phyloP scores from a whole-genome alignment of 139 green algal species.

The Eudorina sp. region DNA sequence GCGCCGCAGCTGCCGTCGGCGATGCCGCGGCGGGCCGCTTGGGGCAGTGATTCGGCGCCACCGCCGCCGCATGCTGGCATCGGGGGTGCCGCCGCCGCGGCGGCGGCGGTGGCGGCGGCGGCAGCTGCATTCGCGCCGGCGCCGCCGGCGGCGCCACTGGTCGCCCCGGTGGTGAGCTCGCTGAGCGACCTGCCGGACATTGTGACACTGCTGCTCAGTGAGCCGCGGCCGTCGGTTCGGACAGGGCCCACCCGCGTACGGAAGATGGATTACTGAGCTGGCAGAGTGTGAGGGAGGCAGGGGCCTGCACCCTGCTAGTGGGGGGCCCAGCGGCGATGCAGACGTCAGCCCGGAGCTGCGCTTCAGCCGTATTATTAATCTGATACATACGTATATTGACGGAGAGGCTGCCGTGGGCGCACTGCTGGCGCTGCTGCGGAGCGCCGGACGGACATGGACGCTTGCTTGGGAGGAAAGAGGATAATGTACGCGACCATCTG shows the following conservation, averaged over 20 bases:
- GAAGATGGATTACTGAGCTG: conserved; percentile 26
- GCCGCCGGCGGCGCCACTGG: conserved; percentile 11
- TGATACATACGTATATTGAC: too few species aligned
- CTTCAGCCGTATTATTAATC: too few species aligned
- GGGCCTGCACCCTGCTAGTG: too few species aligned
- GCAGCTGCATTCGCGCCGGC: neutral
- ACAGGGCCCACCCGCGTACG: conserved; percentile 6
- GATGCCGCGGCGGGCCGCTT: neutral
- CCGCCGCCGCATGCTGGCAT: neutral
- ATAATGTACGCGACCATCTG: too few species aligned
- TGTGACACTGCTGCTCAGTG: neutral
- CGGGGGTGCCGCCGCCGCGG: too few species aligned
- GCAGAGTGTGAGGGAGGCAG: too few species aligned
- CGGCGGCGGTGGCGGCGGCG: neutral
- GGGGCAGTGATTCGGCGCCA: neutral
- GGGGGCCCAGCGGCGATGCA: too few species aligned
- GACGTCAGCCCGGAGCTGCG: too few species aligned
- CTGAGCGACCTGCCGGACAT: conserved; percentile 29
- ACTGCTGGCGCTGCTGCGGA: too few species aligned
- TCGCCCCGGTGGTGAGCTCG: neutral
- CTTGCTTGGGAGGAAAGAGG: too few species aligned
- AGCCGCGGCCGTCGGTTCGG: neutral
- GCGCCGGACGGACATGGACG: too few species aligned
- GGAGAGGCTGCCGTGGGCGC: too few species aligned
- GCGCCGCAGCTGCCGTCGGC: neutral